Evolutionary conservation across 2,329 filamentous ascomycete genomes (phyloP).

Genomic region (Monilinia fructicola): DNA sequence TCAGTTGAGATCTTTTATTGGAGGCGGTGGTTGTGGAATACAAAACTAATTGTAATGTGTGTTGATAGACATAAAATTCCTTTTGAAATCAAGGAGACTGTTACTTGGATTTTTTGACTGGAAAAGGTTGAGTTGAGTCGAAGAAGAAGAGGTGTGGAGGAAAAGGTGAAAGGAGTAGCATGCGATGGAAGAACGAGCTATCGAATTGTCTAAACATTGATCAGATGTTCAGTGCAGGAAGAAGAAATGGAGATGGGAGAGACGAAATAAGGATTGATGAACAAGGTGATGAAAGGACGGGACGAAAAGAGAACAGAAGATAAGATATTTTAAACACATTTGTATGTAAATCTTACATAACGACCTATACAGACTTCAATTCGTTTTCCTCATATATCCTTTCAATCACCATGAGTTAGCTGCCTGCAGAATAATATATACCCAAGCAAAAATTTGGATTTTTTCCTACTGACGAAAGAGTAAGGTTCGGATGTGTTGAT

Average conservation of each 20-base stretch:
- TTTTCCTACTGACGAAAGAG: too few relatives aligned
- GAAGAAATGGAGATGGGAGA: neutral
- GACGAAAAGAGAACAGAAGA: neutral
- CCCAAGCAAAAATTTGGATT: too few relatives aligned
- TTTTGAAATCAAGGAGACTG: slow-evolving; percentile 63
- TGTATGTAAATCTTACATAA: neutral
- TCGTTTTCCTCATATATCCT: too few relatives aligned
- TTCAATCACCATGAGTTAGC: too few relatives aligned
- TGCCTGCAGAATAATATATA: too few relatives aligned
- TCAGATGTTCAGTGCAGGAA: neutral
- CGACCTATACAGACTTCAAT: neutral
- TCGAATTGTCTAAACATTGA: neutral
- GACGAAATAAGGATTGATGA: neutral
- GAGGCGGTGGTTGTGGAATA: neutral
- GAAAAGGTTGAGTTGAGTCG: neutral
- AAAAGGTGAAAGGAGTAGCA: neutral
- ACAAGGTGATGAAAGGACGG: neutral
- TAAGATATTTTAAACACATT: neutral
- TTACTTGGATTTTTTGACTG: slow-evolving; percentile 55
- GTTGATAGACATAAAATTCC: slow-evolving; percentile 46
- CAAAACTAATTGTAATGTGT: neutral
- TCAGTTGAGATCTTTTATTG: neutral
- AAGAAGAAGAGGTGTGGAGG: neutral
- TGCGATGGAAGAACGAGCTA: neutral
- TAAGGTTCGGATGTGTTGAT: too few relatives aligned